Conservation (phyloP, 164 flowering plant species). For the Umbilicus rupestris region DNA sequence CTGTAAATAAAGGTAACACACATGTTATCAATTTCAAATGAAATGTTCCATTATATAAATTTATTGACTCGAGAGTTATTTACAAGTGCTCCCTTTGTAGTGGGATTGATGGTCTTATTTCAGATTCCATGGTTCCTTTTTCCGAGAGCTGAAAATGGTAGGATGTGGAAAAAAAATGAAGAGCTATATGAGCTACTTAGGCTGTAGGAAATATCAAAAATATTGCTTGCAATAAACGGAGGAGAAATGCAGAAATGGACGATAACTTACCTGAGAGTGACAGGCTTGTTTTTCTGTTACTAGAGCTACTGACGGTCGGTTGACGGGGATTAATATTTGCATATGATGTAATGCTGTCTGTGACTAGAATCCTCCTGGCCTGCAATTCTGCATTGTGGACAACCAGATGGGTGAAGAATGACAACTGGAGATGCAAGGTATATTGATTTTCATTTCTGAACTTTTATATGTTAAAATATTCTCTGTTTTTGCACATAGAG, state of each 20-base stretch:
- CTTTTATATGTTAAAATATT: background rate
- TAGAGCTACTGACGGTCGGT: background rate
- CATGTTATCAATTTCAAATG: background rate
- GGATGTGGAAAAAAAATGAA: background rate
- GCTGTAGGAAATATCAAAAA: background rate
- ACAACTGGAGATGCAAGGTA: constrained; percentile 1
- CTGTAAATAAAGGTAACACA: background rate
- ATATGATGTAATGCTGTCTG: background rate
- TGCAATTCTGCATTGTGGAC: background rate
- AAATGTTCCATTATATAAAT: background rate
- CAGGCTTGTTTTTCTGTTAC: background rate
- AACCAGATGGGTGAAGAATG: background rate
- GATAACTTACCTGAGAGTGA: background rate
- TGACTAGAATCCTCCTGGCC: background rate
- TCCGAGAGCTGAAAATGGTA: background rate
- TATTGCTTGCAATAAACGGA: background rate
- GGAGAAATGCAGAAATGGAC: background rate
- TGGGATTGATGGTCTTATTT: background rate
- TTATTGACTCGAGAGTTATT: background rate
- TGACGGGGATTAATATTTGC: too few species aligned
- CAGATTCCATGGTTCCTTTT: background rate
- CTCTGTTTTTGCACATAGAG: too few species aligned
- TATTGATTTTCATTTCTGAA: background rate
- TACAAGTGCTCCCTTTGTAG: background rate
- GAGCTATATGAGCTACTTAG: background rate